Evolutionary conservation across 2,329 filamentous ascomycete genomes (phyloP).

Genomic region (Periconia sp.): DNA sequence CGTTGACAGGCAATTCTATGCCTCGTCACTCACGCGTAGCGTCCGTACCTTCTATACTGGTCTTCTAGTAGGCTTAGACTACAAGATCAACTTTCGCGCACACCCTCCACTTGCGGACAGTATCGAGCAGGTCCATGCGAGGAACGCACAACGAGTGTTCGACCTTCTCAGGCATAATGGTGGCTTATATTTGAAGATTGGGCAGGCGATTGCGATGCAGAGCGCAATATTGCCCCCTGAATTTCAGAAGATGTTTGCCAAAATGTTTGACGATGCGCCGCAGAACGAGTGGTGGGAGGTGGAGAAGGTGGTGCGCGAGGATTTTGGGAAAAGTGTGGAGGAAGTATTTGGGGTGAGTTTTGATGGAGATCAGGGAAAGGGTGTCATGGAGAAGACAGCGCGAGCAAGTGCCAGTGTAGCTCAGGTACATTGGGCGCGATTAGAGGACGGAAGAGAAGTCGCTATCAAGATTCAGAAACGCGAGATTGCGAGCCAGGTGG

Average conservation of each 20-base stretch:
- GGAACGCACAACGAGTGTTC: conserved; percentile 84
- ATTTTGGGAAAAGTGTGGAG: conserved; percentile 83
- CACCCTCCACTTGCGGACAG: conserved; percentile 76
- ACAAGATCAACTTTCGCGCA: conserved; percentile 93
- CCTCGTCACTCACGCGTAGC: conserved; percentile 78
- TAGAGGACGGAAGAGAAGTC: conserved; percentile 87
- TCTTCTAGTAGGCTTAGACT: conserved; percentile 83
- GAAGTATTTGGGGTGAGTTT: conserved; percentile 94
- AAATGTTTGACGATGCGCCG: conserved; percentile 97
- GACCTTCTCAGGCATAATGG: conserved; percentile 84
- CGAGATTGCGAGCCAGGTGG: conserved; percentile 88
- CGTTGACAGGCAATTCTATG: conserved; percentile 77
- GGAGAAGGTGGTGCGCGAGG: conserved; percentile 82
- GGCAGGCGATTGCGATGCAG: conserved; percentile 98
- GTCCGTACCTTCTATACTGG: conserved; percentile 81
- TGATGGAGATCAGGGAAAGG: conserved; percentile 65
- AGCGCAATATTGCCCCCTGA: conserved; percentile 90
- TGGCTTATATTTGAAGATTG: conserved; percentile 95
- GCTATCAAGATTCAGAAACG: conserved; percentile 97
- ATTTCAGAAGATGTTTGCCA: conserved; percentile 93
- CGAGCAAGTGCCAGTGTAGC: conserved; percentile 89
- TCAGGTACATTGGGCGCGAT: conserved; percentile 92
- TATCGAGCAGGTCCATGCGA: conserved; percentile 77
- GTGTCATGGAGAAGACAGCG: conserved; percentile 73
- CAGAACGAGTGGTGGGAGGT: conserved; percentile 89